Evolutionary conservation across 208 protist species (phyloP).

Genomic region (Trypanosoma cruzi): DNA sequence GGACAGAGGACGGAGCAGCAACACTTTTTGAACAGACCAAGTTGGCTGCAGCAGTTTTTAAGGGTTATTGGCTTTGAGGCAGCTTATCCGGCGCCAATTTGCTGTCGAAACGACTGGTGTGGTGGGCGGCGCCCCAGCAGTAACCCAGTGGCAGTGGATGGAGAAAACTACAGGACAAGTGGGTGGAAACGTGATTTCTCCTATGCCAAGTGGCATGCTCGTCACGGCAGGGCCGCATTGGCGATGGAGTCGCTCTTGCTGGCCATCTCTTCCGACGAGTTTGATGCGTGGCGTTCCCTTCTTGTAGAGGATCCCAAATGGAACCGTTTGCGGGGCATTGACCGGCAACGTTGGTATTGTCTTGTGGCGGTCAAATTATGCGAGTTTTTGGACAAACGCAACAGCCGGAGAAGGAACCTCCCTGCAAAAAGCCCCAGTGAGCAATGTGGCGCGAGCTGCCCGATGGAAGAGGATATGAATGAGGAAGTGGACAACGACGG

Average conservation of each 20-base stretch:
- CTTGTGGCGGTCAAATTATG: conserved; percentile 11
- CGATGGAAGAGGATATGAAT: not conserved
- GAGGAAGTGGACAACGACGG: not conserved
- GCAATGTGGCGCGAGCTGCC: not conserved
- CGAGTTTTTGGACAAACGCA: conserved; percentile 7
- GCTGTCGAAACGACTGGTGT: not conserved
- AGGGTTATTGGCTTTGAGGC: not conserved
- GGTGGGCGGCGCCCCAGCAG: not conserved
- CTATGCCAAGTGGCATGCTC: conserved; percentile 14
- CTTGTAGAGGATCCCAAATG: conserved; percentile 17
- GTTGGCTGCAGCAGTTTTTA: not conserved
- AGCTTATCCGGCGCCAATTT: not conserved
- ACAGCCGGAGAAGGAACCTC: not conserved
- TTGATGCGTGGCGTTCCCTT: conserved; percentile 17
- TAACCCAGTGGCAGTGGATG: not conserved
- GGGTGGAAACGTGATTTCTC: conserved; percentile 9
- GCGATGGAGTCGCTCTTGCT: conserved; percentile 22
- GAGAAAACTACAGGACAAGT: not conserved
- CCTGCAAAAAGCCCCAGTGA: not conserved
- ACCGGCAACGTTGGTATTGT: conserved; percentile 19
- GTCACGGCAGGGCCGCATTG: not conserved
- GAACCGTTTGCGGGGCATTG: conserved; percentile 8
- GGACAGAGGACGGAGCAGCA: not conserved
- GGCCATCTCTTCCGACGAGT: conserved; percentile 20
- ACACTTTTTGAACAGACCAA: not conserved